These are phyloP conservation scores for Rhodamnia rubescens DNA, from an alignment of 345 rosid species.

Conservation along the genomic window DNA sequence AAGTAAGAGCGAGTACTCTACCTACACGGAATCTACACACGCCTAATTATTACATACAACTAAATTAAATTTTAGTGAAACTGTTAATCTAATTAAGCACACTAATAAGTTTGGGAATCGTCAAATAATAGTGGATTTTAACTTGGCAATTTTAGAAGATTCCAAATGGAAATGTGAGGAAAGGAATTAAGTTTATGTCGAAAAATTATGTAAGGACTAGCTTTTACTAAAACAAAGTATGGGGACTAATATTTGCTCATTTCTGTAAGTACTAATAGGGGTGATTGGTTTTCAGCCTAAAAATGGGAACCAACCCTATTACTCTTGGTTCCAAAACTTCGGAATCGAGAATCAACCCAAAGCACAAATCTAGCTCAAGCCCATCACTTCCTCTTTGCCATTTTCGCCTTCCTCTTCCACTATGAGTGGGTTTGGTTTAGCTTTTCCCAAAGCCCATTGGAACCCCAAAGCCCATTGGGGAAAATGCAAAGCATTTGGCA, in stretches of 20 bases:
- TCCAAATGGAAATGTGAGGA: neutral
- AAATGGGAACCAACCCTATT: no score
- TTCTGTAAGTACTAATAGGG: slow-evolving; percentile 10
- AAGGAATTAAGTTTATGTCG: neutral
- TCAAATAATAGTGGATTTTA: neutral
- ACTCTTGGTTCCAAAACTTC: no score
- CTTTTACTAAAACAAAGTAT: neutral
- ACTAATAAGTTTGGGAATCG: neutral
- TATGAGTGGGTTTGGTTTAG: no score
- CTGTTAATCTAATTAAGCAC: neutral
- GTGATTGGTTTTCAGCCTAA: neutral
- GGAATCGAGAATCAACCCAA: neutral
- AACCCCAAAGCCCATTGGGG: no score
- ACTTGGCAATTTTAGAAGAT: neutral
- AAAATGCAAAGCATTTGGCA: no score
- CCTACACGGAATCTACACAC: neutral
- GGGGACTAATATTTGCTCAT: neutral
- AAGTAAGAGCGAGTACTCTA: neutral
- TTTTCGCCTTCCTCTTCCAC: neutral
- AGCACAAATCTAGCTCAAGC: neutral
- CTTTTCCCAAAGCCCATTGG: no score
- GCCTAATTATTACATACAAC: neutral
- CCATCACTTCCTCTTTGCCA: neutral
- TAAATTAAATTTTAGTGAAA: neutral
- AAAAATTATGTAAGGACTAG: neutral